A percentile compares a stretch with the other conserved stretches of the same genome.
Conservation (phyloP, 1,284 basidiomycete genomes). For the Ustilago crameri region DNA sequence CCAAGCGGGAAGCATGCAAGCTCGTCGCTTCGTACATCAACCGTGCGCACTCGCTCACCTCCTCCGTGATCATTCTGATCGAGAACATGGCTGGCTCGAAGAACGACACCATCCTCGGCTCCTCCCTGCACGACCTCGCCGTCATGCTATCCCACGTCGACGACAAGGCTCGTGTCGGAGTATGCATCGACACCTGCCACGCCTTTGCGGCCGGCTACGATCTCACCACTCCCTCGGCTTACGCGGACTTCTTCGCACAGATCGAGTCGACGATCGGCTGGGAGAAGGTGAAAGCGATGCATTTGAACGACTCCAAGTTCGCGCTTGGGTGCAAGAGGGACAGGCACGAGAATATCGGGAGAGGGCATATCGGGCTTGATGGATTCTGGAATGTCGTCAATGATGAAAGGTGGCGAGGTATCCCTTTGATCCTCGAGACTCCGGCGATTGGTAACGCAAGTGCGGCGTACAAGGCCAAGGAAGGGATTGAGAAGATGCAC, state of each 20-base stretch:
- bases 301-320: conserved; percentile 84
- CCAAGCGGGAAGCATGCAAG: conserved; percentile 75
- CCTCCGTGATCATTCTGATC: conserved; percentile 76
- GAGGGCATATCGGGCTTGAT: conserved; percentile 76
- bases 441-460: conserved; percentile 68
- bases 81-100: conserved; percentile 82
- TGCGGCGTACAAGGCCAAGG: conserved; percentile 21
- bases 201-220: conserved; percentile 86
- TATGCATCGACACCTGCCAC: conserved; percentile 91
- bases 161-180: conserved; percentile 80
- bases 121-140: conserved; percentile 76
- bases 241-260: conserved; percentile 70
- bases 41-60: conserved; percentile 78
- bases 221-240: conserved; percentile 73
- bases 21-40: conserved; percentile 82
- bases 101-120: conserved; percentile 79
- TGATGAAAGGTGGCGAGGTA: conserved; percentile 76
- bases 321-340: conserved; percentile 77
- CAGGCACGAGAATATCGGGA: conserved; percentile 85
- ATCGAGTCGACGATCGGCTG: conserved; percentile 79
- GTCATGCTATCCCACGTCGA: conserved; percentile 77
- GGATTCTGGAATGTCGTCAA: conserved; percentile 78
- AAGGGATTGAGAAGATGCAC: conserved; percentile 64
- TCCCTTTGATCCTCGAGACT: conserved; percentile 85
- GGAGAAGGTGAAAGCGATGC: conserved; percentile 78